phyloP scores from a whole-genome alignment of 352 stramenopile species.

The Globisporangium apiculatum region DNA sequence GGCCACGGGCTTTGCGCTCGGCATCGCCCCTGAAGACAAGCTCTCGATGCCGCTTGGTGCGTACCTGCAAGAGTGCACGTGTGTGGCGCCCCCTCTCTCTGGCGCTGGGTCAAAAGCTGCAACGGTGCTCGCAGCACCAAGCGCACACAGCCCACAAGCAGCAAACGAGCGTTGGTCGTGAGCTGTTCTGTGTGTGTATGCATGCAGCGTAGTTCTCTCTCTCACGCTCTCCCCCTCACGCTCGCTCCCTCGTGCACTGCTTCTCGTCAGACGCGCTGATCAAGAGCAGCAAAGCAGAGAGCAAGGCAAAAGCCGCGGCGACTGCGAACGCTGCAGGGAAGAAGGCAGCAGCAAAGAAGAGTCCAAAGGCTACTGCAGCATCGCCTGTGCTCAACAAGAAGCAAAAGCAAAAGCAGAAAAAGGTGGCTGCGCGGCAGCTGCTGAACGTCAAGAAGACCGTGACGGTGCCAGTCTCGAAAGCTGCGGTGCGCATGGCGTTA shows the following conservation, averaged over 20 bases:
- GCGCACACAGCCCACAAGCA: too few relatives aligned
- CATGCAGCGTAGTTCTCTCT: neutral
- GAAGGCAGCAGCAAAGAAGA: neutral
- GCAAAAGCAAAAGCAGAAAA: slow-evolving; percentile 1
- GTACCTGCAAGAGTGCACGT: neutral
- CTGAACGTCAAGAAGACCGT: slow-evolving; percentile 75
- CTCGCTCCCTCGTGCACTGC: neutral
- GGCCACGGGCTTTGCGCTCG: slow-evolving; percentile 26
- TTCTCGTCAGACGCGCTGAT: slow-evolving; percentile 30
- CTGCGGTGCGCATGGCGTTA: slow-evolving; percentile 26
- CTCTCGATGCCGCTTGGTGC: slow-evolving; percentile 44
- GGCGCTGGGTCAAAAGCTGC: too few relatives aligned
- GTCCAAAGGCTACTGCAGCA: neutral
- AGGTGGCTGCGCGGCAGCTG: slow-evolving; percentile 32
- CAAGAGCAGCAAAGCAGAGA: slow-evolving; percentile 22
- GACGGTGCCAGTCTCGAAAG: slow-evolving; percentile 55
- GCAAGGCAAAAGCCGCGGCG: slow-evolving; percentile 13
- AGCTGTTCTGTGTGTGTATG: neutral
- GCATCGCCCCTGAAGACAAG: slow-evolving; percentile 51
- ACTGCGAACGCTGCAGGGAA: slow-evolving; percentile 4
- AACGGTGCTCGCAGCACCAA: too few relatives aligned
- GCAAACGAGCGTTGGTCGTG: too few relatives aligned
- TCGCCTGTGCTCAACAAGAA: neutral
- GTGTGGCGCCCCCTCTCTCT: neutral
- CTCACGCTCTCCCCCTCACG: neutral